These are phyloP conservation scores for Rhynchosporium graminicola DNA, from an alignment of 2,329 filamentous ascomycete species.

Conservation along the genomic window DNA sequence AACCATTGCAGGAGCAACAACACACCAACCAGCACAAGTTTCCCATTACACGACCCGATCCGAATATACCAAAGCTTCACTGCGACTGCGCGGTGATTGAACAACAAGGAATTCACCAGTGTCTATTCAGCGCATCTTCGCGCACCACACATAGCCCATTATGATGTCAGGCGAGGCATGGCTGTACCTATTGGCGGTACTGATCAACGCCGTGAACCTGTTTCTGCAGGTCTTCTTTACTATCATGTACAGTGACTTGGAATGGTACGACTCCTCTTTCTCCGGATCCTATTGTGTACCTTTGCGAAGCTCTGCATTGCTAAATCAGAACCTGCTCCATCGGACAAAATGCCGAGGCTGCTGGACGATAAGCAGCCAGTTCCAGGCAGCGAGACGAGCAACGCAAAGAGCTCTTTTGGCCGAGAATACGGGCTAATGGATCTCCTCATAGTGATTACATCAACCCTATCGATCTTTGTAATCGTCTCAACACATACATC, in stretches of 20 bases:
- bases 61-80: background rate
- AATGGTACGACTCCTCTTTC: conserved; percentile 72
- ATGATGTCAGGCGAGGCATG: conserved; percentile 97
- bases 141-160: conserved; percentile 33
- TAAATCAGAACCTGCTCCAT: background rate
- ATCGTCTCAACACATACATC: conserved; percentile 99
- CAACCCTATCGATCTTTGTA: conserved; percentile 99
- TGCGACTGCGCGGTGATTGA: conserved; percentile 19
- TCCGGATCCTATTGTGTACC: background rate
- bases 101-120: background rate
- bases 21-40: no score
- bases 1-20: conserved; percentile 15
- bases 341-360: background rate
- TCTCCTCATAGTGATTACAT: conserved; percentile 81
- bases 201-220: conserved; percentile 99
- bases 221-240: conserved; percentile 99
- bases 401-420: background rate
- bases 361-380: conserved; percentile 7
- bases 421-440: conserved; percentile 36
- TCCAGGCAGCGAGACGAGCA: background rate
- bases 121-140: conserved; percentile 13
- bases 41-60: no score
- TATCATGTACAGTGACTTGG: conserved; percentile 99
- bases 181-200: conserved; percentile 95
- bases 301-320: background rate